Evolutionary conservation across 2,329 filamentous ascomycete species (phyloP).

Genomic region (Colletotrichum lentis): DNA sequence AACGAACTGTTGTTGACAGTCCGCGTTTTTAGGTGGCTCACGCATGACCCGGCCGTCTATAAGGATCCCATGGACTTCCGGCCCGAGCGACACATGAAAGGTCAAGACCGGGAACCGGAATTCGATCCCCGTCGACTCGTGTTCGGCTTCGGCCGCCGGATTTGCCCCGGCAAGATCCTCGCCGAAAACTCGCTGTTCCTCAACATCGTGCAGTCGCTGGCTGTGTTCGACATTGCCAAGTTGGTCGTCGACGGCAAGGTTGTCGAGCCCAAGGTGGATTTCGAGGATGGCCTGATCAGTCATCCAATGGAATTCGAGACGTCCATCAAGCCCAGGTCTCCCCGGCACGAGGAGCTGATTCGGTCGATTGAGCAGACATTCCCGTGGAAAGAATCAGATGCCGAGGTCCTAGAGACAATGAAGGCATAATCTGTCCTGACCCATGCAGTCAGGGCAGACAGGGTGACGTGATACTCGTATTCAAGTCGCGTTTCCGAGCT

Average conservation of each 20-base stretch:
- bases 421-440: no score
- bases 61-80: conserved; percentile 45
- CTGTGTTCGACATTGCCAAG: conserved; percentile 43
- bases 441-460: no score
- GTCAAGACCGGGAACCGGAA: neutral
- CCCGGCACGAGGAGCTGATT: conserved; percentile 2
- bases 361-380: conserved; percentile 6
- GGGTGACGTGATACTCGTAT: no score
- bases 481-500: no score
- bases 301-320: neutral
- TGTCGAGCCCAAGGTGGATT: neutral
- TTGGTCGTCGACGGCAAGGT: neutral
- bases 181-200: conserved; percentile 40
- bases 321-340: conserved; percentile 5
- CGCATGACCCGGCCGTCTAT: conserved; percentile 73
- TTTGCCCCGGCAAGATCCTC: conserved; percentile 38
- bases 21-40: neutral
- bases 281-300: conserved; percentile 3
- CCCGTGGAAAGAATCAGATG: conserved; percentile 9
- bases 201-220: conserved; percentile 52
- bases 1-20: neutral
- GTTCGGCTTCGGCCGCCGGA: conserved; percentile 40
- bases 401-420: neutral
- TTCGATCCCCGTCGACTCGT: neutral
- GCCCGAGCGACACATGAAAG: neutral